Conservation (phyloP, 441 rosid species). For the Arabidopsis hybrid region DNA sequence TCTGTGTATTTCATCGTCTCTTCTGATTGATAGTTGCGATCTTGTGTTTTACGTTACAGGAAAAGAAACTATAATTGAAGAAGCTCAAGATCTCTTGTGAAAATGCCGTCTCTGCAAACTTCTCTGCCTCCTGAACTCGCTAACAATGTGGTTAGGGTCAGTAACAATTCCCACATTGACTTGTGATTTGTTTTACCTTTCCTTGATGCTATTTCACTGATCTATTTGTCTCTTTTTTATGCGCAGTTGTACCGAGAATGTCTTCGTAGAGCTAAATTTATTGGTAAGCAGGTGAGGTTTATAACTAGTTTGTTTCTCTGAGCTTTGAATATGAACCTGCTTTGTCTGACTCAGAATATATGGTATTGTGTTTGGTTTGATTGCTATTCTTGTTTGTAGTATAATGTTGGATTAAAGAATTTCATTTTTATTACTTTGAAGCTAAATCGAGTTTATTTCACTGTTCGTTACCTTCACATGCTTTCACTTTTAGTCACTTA, state of each 20-base stretch:
- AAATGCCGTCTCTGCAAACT: constrained; percentile 82
- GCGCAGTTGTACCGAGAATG: constrained; percentile 87
- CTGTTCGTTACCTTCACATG: constrained; percentile 4
- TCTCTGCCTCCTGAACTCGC: constrained; percentile 97
- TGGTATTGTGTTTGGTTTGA: constrained; percentile 18
- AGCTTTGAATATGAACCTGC: constrained; percentile 1
- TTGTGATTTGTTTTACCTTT: background rate
- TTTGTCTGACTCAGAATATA: background rate
- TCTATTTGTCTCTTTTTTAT: background rate
- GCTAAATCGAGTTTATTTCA: background rate
- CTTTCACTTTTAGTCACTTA: background rate
- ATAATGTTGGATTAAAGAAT: background rate
- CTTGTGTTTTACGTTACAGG: background rate
- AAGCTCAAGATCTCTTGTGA: constrained; percentile 8
- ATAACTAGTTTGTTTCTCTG: background rate
- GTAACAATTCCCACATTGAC: constrained; percentile 28
- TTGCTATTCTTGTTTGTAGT: background rate
- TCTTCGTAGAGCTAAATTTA: constrained; percentile 89
- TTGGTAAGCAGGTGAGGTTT: constrained; percentile 74
- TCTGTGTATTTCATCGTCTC: background rate
- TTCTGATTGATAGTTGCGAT: constrained; percentile 7
- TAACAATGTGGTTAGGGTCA: constrained; percentile 82
- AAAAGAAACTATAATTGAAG: constrained; percentile 5
- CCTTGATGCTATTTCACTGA: background rate
- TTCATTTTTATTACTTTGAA: background rate